Evolutionary conservation across 441 rosid species (phyloP).

Genomic region (Francoa sonchifolia): DNA sequence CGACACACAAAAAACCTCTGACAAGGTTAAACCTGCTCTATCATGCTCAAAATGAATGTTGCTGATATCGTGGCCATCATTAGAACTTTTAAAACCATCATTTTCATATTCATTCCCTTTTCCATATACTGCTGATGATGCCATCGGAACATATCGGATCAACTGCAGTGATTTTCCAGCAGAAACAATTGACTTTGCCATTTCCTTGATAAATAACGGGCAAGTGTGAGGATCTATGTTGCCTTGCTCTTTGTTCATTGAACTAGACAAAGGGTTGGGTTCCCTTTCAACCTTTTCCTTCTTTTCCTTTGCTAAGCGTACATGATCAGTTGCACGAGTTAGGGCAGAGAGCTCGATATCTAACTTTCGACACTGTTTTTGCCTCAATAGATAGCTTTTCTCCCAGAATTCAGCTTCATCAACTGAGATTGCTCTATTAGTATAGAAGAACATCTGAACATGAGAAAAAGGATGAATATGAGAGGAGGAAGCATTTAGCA

Average conservation of each 20-base stretch:
- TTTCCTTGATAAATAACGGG: slow-evolving; percentile 67
- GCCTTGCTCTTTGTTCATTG: slow-evolving; percentile 41
- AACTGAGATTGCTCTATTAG: slow-evolving; percentile 48
- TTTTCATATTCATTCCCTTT: slow-evolving; percentile 17
- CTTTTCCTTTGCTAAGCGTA: slow-evolving; percentile 20
- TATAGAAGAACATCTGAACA: slow-evolving; percentile 67
- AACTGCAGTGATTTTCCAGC: slow-evolving; percentile 96
- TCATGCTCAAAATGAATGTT: slow-evolving; percentile 18
- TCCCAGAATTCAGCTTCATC: slow-evolving; percentile 93
- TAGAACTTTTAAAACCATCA: slow-evolving; percentile 25
- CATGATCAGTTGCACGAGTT: slow-evolving; percentile 13
- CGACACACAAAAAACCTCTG: slow-evolving; percentile 66
- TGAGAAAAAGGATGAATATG: slow-evolving; percentile 1
- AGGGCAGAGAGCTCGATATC: slow-evolving; percentile 18
- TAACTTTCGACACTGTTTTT: slow-evolving; percentile 22
- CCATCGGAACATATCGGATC: slow-evolving; percentile 47
- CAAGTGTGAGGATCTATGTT: slow-evolving; percentile 31
- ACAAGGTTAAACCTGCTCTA: slow-evolving; percentile 50
- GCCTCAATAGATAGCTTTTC: slow-evolving; percentile 61
- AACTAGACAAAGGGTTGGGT: slow-evolving; percentile 20
- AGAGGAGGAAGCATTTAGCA: too few relatives aligned
- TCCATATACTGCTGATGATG: slow-evolving; percentile 22
- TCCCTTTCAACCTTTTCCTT: slow-evolving; percentile 34
- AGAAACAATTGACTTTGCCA: slow-evolving; percentile 63
- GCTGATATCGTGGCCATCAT: slow-evolving; percentile 11